phyloP scores from a whole-genome alignment of 2,329 filamentous ascomycete genomes.

The Penicillium occitanis region DNA sequence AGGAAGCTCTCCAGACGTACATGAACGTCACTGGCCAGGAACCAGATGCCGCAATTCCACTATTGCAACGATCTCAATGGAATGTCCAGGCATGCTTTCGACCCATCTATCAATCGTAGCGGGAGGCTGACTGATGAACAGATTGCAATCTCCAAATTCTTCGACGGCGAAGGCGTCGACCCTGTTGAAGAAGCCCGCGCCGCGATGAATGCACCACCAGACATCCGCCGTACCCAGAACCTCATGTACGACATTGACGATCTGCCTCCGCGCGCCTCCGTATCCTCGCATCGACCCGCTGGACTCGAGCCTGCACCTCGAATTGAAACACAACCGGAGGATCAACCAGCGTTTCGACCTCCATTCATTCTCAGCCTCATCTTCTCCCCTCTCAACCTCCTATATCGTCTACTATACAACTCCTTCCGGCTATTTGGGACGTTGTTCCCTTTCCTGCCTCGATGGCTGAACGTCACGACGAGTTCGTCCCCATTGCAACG shows the following conservation, averaged over 20 bases:
- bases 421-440: conserved; percentile 72
- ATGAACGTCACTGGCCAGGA: conserved; percentile 85
- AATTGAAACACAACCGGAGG: conserved; percentile 73
- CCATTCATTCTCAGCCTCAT: conserved; percentile 75
- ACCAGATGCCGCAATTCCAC: conserved; percentile 68
- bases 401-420: conserved; percentile 68
- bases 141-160: conserved; percentile 97
- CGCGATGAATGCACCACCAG: conserved; percentile 61
- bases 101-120: background rate
- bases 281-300: conserved; percentile 33
- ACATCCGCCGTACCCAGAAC: conserved; percentile 68
- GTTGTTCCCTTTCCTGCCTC: conserved; percentile 77
- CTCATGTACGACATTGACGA: conserved; percentile 55
- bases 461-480: conserved; percentile 48
- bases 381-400: conserved; percentile 75
- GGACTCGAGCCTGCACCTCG: conserved; percentile 72
- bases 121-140: conserved; percentile 38
- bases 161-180: conserved; percentile 88
- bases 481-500: conserved; percentile 51
- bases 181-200: conserved; percentile 73
- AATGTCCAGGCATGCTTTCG: conserved; percentile 71
- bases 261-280: conserved; percentile 29
- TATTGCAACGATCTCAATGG: conserved; percentile 88
- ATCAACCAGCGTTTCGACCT: conserved; percentile 65
- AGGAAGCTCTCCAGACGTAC: conserved; percentile 82